phyloP scores from a whole-genome alignment of 2,329 filamentous ascomycete species.

The Penicillium sp. region DNA sequence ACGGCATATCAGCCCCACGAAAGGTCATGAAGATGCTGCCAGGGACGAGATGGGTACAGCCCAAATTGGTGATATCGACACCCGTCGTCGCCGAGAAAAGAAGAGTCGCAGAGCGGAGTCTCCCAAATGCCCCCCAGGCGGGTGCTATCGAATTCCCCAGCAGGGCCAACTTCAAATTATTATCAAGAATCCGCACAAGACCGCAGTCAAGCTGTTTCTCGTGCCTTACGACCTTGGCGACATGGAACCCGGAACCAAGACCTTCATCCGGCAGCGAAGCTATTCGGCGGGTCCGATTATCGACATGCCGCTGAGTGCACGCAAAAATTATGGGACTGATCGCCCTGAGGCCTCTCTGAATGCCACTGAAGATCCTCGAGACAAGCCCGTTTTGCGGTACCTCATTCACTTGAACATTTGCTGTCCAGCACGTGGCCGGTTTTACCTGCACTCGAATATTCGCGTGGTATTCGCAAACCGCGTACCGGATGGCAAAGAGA shows the following conservation, averaged over 20 bases:
- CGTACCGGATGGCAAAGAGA: slow-evolving; percentile 92
- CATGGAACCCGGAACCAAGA: slow-evolving; percentile 93
- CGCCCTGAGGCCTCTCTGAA: slow-evolving; percentile 51
- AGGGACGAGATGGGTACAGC: slow-evolving; percentile 9
- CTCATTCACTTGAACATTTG: slow-evolving; percentile 91
- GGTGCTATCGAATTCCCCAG: slow-evolving; percentile 88
- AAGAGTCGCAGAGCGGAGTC: slow-evolving; percentile 56
- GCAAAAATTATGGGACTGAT: slow-evolving; percentile 47
- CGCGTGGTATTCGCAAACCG: slow-evolving; percentile 95
- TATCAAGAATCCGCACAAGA: slow-evolving; percentile 97
- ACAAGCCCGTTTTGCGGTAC: slow-evolving; percentile 74
- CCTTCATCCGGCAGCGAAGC: slow-evolving; percentile 88
- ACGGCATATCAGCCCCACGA: slow-evolving; percentile 29
- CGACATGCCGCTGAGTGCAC: slow-evolving; percentile 55
- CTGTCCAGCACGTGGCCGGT: slow-evolving; percentile 73
- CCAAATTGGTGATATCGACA: slow-evolving; percentile 25
- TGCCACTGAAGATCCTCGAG: slow-evolving; percentile 33
- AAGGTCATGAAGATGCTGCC: slow-evolving; percentile 6
- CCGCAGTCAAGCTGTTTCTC: slow-evolving; percentile 90
- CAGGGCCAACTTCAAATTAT: slow-evolving; percentile 94
- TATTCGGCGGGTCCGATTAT: slow-evolving; percentile 84
- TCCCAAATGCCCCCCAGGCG: slow-evolving; percentile 69
- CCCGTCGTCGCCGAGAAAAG: slow-evolving; percentile 49
- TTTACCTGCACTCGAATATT: slow-evolving; percentile 85
- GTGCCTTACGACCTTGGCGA: slow-evolving; percentile 87